Conservation (phyloP, 2,329 filamentous ascomycete genomes). For the Zymoseptoria pseudotritici region DNA sequence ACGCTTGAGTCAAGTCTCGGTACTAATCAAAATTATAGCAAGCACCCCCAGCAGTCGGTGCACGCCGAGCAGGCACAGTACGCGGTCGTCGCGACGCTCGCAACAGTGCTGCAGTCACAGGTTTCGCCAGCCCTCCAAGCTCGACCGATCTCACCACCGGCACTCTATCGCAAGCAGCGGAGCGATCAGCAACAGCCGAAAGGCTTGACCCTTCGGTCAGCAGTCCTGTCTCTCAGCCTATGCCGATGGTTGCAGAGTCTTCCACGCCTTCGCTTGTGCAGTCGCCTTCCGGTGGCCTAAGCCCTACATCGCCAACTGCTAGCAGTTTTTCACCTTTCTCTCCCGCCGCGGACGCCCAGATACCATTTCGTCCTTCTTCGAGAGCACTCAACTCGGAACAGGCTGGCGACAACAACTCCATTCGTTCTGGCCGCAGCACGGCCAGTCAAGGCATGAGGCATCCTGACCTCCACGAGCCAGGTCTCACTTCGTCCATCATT, state of each 20-base stretch:
- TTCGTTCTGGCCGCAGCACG: conserved; percentile 72
- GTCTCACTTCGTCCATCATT: conserved; percentile 80
- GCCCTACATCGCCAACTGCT: background rate
- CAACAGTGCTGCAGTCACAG: conserved; percentile 66
- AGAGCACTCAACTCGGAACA: conserved; percentile 45
- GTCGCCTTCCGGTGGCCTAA: background rate
- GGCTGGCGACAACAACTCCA: conserved; percentile 73
- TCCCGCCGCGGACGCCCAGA: background rate
- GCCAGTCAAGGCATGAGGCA: conserved; percentile 61
- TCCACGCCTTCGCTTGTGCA: background rate
- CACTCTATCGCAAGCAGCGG: background rate
- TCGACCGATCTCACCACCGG: conserved; percentile 1
- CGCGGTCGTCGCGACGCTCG: conserved; percentile 84
- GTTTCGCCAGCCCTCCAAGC: conserved; percentile 10
- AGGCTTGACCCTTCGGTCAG: background rate
- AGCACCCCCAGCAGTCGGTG: conserved; percentile 45
- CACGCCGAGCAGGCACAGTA: conserved; percentile 57
- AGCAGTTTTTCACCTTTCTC: background rate
- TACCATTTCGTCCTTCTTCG: conserved; percentile 23
- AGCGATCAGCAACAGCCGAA: conserved; percentile 4
- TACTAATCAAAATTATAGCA: conserved; percentile 30
- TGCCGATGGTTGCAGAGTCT: background rate
- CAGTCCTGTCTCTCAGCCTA: conserved; percentile 5
- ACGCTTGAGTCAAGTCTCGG: background rate
- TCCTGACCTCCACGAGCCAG: conserved; percentile 69